These are phyloP conservation scores for Spinellus fusiger DNA, from an alignment of 192 early-diverging fungal genomes.

Conservation along the genomic window DNA sequence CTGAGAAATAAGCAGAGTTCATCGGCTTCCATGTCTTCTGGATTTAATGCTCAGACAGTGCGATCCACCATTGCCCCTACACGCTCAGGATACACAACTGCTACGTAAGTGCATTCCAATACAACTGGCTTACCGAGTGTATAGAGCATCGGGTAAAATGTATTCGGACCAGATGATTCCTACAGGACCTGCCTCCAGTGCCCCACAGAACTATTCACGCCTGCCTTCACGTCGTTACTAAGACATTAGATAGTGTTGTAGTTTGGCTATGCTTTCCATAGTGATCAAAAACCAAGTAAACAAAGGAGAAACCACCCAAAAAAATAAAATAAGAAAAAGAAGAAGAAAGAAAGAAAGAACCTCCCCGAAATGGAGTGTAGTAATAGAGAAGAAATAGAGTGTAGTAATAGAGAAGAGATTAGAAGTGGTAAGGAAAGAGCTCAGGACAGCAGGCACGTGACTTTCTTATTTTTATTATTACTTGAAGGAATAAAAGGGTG, in stretches of 20 bases:
- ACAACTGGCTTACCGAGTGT: too few species aligned
- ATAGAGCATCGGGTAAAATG: conserved; percentile 15
- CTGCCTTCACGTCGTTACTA: neutral
- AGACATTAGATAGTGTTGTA: too few species aligned
- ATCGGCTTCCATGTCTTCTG: neutral
- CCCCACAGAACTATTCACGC: neutral
- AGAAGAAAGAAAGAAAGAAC: neutral
- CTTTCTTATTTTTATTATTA: too few species aligned
- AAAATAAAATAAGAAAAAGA: neutral
- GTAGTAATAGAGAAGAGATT: too few species aligned
- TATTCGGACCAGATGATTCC: conserved; percentile 25
- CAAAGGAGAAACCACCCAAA: neutral
- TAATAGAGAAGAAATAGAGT: too few species aligned
- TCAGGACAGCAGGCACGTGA: too few species aligned
- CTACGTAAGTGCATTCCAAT: neutral
- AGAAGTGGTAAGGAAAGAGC: neutral
- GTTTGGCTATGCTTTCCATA: too few species aligned
- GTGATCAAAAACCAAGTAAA: too few species aligned
- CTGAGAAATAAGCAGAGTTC: conserved; percentile 15
- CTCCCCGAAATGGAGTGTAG: too few species aligned
- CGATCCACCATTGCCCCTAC: neutral
- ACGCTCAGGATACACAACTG: neutral
- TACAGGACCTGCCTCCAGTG: neutral
- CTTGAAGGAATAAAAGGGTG: too few species aligned
- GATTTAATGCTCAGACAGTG: neutral